phyloP scores from a whole-genome alignment of 1,139 yeast species.

The Blastobotrys illinoisensis region DNA sequence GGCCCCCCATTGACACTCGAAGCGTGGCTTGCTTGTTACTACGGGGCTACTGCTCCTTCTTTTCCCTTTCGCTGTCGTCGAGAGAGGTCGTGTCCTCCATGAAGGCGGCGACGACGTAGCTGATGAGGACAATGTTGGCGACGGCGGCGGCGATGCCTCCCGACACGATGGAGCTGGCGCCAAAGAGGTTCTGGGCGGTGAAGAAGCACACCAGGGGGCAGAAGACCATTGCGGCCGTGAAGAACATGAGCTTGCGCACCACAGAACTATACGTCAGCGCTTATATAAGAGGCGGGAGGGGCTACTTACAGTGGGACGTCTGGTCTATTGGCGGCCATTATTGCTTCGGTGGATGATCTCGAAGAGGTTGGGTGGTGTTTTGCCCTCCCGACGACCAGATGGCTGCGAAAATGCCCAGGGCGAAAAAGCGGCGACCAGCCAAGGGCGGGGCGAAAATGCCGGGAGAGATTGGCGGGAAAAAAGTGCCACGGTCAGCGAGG shows the following conservation, averaged over 20 bases:
- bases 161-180: slow-evolving; percentile 59
- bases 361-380: neutral
- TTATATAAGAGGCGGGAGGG: too few relatives aligned
- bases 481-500: neutral
- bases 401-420: slow-evolving; percentile 1
- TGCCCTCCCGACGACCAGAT: neutral
- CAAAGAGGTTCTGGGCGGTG: slow-evolving; percentile 42
- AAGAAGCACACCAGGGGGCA: slow-evolving; percentile 76
- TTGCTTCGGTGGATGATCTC: neutral
- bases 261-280: slow-evolving; percentile 43
- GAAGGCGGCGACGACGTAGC: slow-evolving; percentile 83
- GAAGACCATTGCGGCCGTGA: slow-evolving; percentile 84
- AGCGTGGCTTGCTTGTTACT: too few relatives aligned
- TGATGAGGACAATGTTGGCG: slow-evolving; percentile 82
- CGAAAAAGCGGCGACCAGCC: slow-evolving; percentile 3
- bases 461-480: neutral
- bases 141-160: slow-evolving; percentile 88
- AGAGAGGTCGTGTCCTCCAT: slow-evolving; percentile 56
- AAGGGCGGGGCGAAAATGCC: slow-evolving; percentile 12
- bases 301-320: slow-evolving; percentile 18
- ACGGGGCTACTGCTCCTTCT: slow-evolving; percentile 21
- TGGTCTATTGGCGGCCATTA: neutral
- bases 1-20: too few relatives aligned
- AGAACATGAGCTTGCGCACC: slow-evolving; percentile 67
- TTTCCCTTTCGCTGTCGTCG: slow-evolving; percentile 36